phyloP scores from a whole-genome alignment of 139 green algal genomes.

The Volvox reticuliferus region DNA sequence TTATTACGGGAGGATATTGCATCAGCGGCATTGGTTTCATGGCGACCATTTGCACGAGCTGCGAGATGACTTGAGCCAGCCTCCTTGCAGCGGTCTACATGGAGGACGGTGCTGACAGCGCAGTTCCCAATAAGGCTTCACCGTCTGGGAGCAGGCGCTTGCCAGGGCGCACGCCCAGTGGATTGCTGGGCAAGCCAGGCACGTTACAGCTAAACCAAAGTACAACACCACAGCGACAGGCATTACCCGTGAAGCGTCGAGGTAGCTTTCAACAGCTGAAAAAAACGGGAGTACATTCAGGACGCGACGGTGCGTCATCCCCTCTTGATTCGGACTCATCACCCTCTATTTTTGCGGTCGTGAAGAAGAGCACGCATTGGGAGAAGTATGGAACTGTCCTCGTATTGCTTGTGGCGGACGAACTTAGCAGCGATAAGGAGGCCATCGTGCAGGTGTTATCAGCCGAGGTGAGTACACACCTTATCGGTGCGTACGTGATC shows the following conservation, averaged over 20 bases:
- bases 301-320: conserved; percentile 1
- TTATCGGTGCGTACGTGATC: not conserved
- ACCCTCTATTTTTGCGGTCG: conserved; percentile 33
- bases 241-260: conserved; percentile 41
- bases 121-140: not conserved
- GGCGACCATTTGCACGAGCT: not conserved
- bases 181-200: conserved; percentile 30
- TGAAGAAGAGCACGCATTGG: conserved; percentile 54
- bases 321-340: conserved; percentile 23
- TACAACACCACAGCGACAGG: not conserved
- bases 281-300: not conserved
- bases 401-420: conserved; percentile 37
- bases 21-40: not conserved
- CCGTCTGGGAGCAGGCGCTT: not conserved
- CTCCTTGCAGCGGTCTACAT: conserved; percentile 1
- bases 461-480: conserved; percentile 22
- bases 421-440: conserved; percentile 45
- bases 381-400: conserved; percentile 51
- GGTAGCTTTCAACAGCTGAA: conserved; percentile 52
- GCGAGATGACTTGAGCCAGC: conserved; percentile 18
- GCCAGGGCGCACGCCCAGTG: not conserved
- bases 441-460: conserved; percentile 35
- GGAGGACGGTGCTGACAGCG: not conserved
- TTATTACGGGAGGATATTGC: not conserved
- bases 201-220: conserved; percentile 18